A percentile compares a stretch with the other conserved stretches of the same genome.
These are phyloP conservation scores for Nicotiana obtusifolia DNA, from an alignment of 257 asterid genomes.

Conservation along the genomic window DNA sequence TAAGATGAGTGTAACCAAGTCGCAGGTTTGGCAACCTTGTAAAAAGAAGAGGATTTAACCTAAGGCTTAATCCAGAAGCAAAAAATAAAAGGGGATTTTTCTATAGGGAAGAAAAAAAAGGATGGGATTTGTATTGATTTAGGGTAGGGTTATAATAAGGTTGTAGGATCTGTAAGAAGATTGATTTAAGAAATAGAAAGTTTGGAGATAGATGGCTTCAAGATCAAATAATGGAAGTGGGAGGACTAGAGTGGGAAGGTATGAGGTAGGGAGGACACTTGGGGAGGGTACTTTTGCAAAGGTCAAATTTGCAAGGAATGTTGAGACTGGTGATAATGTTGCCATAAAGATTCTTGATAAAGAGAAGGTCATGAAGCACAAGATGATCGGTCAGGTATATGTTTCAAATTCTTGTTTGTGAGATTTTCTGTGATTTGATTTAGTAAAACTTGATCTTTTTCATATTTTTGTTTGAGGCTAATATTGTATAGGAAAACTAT, in stretches of 20 bases:
- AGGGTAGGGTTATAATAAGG: neutral
- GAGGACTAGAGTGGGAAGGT: conserved; percentile 79
- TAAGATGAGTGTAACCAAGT: conserved; percentile 59
- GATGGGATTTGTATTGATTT: conserved; percentile 49
- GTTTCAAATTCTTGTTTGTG: neutral
- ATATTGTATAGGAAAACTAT: neutral
- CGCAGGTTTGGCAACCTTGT: conserved; percentile 96
- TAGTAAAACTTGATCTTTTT: neutral
- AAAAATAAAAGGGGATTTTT: neutral
- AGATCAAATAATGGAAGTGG: conserved; percentile 49
- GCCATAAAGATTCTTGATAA: conserved; percentile 95
- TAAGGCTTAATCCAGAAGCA: conserved; percentile 1
- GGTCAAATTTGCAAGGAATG: conserved; percentile 85
- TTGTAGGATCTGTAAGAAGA: conserved; percentile 2
- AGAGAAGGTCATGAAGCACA: conserved; percentile 84
- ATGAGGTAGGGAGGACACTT: conserved; percentile 83
- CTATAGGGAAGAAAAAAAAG: conserved; percentile 9
- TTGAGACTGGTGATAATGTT: conserved; percentile 68
- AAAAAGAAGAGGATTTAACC: conserved; percentile 76
- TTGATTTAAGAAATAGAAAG: conserved; percentile 3
- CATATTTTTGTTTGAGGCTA: neutral
- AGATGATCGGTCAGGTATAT: conserved; percentile 83
- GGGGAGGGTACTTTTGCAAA: conserved; percentile 94
- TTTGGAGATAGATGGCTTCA: conserved; percentile 48
- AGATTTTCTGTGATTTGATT: too few species aligned